A percentile compares a stretch with the other conserved stretches of the same genome.
Conservation (phyloP, 306 rosid genomes). For the Quercus bicolor region DNA sequence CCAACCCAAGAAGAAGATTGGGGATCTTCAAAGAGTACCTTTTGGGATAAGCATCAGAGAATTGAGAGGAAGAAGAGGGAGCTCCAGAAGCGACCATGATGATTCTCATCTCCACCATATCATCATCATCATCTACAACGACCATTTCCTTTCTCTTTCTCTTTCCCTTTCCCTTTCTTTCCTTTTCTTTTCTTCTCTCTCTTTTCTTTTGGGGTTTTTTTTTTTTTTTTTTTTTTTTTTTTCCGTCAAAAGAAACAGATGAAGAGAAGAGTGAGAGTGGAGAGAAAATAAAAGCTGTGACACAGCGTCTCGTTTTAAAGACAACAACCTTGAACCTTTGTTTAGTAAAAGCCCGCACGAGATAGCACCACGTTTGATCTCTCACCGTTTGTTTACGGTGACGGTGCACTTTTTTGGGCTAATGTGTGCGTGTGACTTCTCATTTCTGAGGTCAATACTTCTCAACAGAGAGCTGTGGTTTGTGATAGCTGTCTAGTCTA, state of each 20-base stretch:
- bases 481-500: neutral
- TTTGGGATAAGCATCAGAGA: constrained; percentile 71
- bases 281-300: constrained; percentile 19
- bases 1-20: constrained; percentile 23
- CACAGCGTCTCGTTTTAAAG: constrained; percentile 39
- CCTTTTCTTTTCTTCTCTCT: neutral
- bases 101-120: constrained; percentile 58
- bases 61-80: constrained; percentile 52
- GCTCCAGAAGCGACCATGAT: constrained; percentile 49
- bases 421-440: neutral
- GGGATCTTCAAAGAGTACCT: constrained; percentile 64
- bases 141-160: constrained; percentile 20
- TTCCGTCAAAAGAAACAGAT: neutral
- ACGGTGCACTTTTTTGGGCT: constrained; percentile 23
- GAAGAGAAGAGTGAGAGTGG: constrained; percentile 4
- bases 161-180: neutral
- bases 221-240: neutral
- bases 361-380: constrained; percentile 29
- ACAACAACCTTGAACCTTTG: neutral
- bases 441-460: neutral
- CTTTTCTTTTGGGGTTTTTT: neutral
- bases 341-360: constrained; percentile 50
- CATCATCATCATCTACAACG: constrained; percentile 64
- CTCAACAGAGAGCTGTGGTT: neutral
- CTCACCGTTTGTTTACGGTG: constrained; percentile 52